Conservation (phyloP, 2,329 filamentous ascomycete species). For the Alternaria viburni region DNA sequence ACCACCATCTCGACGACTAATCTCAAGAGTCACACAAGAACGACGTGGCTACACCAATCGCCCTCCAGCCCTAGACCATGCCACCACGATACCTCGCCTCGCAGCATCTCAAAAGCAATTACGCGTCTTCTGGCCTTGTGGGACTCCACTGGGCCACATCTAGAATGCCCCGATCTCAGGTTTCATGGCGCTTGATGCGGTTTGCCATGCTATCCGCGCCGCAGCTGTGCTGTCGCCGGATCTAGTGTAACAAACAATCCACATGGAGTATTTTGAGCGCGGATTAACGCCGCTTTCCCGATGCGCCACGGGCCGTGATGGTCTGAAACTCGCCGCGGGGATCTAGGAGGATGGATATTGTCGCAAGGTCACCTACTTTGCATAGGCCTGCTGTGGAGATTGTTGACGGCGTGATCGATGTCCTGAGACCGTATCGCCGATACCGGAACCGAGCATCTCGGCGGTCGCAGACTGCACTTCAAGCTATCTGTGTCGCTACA, state of each 20-base stretch:
- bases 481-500: neutral
- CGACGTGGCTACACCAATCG: neutral
- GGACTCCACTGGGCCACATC: slow-evolving; percentile 6
- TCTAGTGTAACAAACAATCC: neutral
- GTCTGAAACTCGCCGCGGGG: slow-evolving; percentile 5
- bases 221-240: neutral
- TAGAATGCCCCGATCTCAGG: slow-evolving; percentile 3
- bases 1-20: neutral
- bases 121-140: neutral
- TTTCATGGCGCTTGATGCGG: slow-evolving; percentile 12
- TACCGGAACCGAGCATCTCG: neutral
- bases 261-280: neutral
- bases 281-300: neutral
- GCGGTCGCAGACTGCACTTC: neutral
- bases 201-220: slow-evolving; percentile 3
- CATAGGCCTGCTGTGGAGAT: neutral
- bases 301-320: slow-evolving; percentile 7
- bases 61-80: neutral
- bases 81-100: neutral
- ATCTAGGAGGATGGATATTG: neutral
- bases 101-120: slow-evolving; percentile 4
- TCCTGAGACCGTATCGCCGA: neutral
- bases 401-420: neutral
- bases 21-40: neutral
- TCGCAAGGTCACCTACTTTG: neutral